These are phyloP conservation scores for Flaveria sonorensis DNA, from an alignment of 129 eudicot genomes.

Conservation along the genomic window DNA sequence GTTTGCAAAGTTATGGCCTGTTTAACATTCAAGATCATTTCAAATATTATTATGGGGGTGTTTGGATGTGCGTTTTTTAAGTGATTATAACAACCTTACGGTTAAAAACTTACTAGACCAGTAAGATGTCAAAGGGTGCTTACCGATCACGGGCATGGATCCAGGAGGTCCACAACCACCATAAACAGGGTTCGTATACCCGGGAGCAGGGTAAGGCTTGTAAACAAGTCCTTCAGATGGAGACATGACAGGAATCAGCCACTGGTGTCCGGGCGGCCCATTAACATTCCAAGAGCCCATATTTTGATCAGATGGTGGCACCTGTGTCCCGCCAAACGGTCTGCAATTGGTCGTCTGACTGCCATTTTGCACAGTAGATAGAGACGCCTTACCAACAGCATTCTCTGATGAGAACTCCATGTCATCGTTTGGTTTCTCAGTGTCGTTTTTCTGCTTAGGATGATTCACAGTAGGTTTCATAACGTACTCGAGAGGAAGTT, in stretches of 20 bases:
- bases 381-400: slow-evolving; percentile 61
- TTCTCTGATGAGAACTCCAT: slow-evolving; percentile 84
- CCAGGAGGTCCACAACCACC: slow-evolving; percentile 64
- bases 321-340: slow-evolving; percentile 42
- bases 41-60: neutral
- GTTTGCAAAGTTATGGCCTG: slow-evolving; percentile 41
- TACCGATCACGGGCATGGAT: slow-evolving; percentile 48
- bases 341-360: slow-evolving; percentile 44
- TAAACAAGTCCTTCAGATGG: slow-evolving; percentile 95
- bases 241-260: slow-evolving; percentile 90
- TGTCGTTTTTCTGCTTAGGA: slow-evolving; percentile 40
- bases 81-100: neutral
- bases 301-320: slow-evolving; percentile 47
- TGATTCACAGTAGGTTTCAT: slow-evolving; percentile 45
- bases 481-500: slow-evolving; percentile 48
- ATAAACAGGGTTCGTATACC: slow-evolving; percentile 48
- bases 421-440: slow-evolving; percentile 48
- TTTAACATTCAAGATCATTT: slow-evolving; percentile 23
- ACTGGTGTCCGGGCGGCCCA: slow-evolving; percentile 73
- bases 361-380: slow-evolving; percentile 54
- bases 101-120: neutral
- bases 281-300: slow-evolving; percentile 54
- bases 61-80: neutral
- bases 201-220: slow-evolving; percentile 84
- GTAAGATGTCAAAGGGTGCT: neutral